These are phyloP conservation scores for Akebia trifoliata DNA, from an alignment of 164 flowering plant species.

Conservation along the genomic window DNA sequence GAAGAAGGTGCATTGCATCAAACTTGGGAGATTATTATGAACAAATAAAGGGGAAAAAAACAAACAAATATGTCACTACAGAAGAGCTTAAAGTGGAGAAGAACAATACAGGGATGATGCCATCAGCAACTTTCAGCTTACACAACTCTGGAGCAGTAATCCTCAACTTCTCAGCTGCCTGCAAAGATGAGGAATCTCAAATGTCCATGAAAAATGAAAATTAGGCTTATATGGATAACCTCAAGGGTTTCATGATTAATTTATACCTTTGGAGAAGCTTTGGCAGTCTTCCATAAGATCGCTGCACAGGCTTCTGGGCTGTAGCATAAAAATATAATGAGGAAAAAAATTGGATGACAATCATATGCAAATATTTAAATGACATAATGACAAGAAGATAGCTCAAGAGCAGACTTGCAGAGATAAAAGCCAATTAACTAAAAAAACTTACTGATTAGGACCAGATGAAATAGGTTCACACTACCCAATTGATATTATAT, in stretches of 20 bases:
- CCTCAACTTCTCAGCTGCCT: constrained; percentile 93
- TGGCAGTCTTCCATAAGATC: constrained; percentile 83
- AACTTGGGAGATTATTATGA: neutral
- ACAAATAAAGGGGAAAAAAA: neutral
- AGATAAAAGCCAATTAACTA: too few species aligned
- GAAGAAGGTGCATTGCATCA: neutral
- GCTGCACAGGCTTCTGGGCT: constrained; percentile 99
- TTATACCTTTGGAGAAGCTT: constrained; percentile 86
- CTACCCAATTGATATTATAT: too few species aligned
- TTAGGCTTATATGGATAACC: neutral
- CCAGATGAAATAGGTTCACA: too few species aligned
- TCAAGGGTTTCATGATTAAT: neutral
- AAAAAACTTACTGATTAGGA: too few species aligned
- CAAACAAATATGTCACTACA: neutral
- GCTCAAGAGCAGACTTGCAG: too few species aligned
- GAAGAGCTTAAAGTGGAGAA: neutral
- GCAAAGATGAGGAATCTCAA: constrained; percentile 21
- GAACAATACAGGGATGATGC: constrained; percentile 77
- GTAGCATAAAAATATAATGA: constrained; percentile 9
- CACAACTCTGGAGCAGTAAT: constrained; percentile 74
- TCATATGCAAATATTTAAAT: too few species aligned
- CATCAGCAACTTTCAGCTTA: constrained; percentile 77
- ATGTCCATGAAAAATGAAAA: constrained; percentile 1
- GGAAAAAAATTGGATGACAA: neutral
- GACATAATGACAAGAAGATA: too few species aligned